A percentile compares a stretch with the other conserved stretches of the same genome.
phyloP scores from a whole-genome alignment of 768 basidiomycete species.

The Coprinopsis strossmayeri region DNA sequence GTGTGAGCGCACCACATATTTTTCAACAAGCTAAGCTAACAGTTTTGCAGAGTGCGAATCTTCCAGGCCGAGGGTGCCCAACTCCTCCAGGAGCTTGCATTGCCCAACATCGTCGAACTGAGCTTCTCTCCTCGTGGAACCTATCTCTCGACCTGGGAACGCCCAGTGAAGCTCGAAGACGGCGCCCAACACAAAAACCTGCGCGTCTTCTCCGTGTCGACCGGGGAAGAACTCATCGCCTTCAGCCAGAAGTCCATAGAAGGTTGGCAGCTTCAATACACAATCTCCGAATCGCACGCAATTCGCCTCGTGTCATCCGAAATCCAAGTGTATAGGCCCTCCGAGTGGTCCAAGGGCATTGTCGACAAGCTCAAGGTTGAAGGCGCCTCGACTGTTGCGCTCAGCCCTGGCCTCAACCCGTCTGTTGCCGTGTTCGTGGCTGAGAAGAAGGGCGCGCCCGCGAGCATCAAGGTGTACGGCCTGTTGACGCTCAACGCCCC shows the following conservation, averaged over 20 bases:
- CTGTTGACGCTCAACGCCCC: slow-evolving; percentile 50
- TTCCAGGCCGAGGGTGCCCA: slow-evolving; percentile 68
- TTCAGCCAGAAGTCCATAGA: slow-evolving; percentile 91
- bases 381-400: slow-evolving; percentile 65
- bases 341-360: slow-evolving; percentile 74
- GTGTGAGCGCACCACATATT: slow-evolving; percentile 41
- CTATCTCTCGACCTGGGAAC: slow-evolving; percentile 94
- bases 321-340: slow-evolving; percentile 77
- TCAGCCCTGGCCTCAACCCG: slow-evolving; percentile 83
- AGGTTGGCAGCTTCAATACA: slow-evolving; percentile 89
- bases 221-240: slow-evolving; percentile 79
- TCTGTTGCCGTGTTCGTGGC: slow-evolving; percentile 88
- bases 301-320: slow-evolving; percentile 75
- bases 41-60: slow-evolving; percentile 56
- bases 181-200: slow-evolving; percentile 92
- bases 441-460: slow-evolving; percentile 95
- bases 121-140: slow-evolving; percentile 91
- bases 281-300: slow-evolving; percentile 83
- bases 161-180: slow-evolving; percentile 86
- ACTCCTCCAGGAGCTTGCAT: slow-evolving; percentile 66
- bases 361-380: slow-evolving; percentile 80
- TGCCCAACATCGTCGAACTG: slow-evolving; percentile 76
- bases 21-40: slow-evolving; percentile 14
- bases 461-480: slow-evolving; percentile 78
- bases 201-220: slow-evolving; percentile 79